Base-by-base conservation (phyloP, 2,329 filamentous ascomycete species). In the Verticillium alfalfae region DNA sequence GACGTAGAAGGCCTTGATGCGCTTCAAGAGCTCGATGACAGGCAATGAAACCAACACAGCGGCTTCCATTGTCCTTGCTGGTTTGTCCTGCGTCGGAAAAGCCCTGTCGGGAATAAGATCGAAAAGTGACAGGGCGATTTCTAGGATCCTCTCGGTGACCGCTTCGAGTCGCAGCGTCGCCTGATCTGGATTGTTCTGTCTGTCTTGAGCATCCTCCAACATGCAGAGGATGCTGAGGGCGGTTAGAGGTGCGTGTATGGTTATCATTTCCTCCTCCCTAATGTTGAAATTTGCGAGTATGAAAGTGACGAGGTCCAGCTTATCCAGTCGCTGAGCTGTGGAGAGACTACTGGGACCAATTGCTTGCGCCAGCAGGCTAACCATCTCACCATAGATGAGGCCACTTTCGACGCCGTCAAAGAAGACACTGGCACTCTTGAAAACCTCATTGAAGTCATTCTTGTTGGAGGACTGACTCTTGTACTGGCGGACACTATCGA, bases 351-450 rank as follows among this genome's bases (percentile, higher is more conserved):
- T 79, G 5, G 81, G 76, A 2, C 79, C 78, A 60, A 88, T 77
- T n/a, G 84, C 79, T 67, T 87, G 81, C 1, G 82, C 81, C 63
- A 95, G 78, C 52, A 95, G 81, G 13, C 85, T 80, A 61, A 92
- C 79, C 61, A 97, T 81, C 71, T 96, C 92, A 57, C 89, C 88
- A 80, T 96, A 99, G 56, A 99, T 97, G 22, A 98, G 80, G 8
- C 91, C 90, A 69, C 93, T 96, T 75, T 99, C 95, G 45, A 98
- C 94, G 5, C 94, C 94, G 71, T 99, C 95, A 67, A 99, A 99
- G 76, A 99, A 99, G 49, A 95, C 89, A 71, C 91, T 96, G 5
- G 94, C 95, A 71, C 94, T 98, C 67, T 92, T 88, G 67, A 98
- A 83, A 2, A 98, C 93, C 73, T 99, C 95, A 15, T 87, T 83